Base-by-base conservation (phyloP, 352 stramenopile species). In the Phytopythium litorale region DNA sequence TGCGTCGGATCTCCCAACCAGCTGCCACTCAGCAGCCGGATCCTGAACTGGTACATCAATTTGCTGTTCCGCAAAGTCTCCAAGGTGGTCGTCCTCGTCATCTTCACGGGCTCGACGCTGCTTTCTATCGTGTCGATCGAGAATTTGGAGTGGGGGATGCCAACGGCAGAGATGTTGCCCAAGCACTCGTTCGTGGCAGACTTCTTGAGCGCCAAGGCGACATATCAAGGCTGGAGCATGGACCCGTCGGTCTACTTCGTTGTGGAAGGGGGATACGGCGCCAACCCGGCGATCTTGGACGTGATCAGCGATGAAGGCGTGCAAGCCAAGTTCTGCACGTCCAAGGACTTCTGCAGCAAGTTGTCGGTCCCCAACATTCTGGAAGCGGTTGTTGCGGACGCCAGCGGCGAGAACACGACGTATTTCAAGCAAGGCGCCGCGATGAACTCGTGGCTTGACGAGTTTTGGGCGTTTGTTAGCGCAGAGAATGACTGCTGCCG, bases 401-500 rank as follows among this genome's bases (percentile, higher is more conserved):
- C 49, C 7, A 59, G 75, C n/a, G 66, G 63, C 15, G 23, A 60
- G 23, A 71, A 67, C 38, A 57, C 82, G 11, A 81, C 79, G 19
- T 81, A 75, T 60, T 74, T 90, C 43, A 79, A 75, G 53, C 64
- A 72, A 3, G 70, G 69, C 21, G 38, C 35, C 25, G 64, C 81
- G 33, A 76, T 82, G 62, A 73, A 72, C 33, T 92, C 84, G 38
- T 92, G 84, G 84, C 65, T 91, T 21, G 84, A 92, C 66, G 76
- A 91, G 58, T 89, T 91, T 65, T 91, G 81, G 81, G 45, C 63
- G 8, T 92, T 91, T 67, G 64, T 83, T 42, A 73, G 78, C 15
- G 68, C 80, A 12, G 71, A 82, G 35, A 87, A 51, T 40, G 84
- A 89, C 62, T 92, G 84, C 59, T 92, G 84, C 42, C 79, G 78